Conservation (phyloP, 169 alveolate genomes). For the Plasmodium relictum region DNA sequence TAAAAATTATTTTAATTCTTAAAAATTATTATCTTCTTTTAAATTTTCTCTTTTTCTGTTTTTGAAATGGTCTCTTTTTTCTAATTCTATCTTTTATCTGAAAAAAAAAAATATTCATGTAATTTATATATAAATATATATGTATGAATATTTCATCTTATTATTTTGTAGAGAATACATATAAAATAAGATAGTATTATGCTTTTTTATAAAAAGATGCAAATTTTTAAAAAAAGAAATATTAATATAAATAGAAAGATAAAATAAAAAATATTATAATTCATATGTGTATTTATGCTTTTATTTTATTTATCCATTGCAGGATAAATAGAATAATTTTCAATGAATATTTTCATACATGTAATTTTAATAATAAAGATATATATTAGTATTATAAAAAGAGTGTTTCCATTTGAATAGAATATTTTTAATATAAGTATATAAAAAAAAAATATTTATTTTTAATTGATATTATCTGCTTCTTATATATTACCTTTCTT, state of each 20-base stretch:
- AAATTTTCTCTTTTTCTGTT: slow-evolving; percentile 31
- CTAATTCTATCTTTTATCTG: slow-evolving; percentile 23
- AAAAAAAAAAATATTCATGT: background rate
- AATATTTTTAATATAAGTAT: slow-evolving; percentile 9
- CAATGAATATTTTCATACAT: too few species aligned
- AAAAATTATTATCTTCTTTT: slow-evolving; percentile 5
- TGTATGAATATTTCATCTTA: too few species aligned
- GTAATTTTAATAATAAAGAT: slow-evolving; percentile 7
- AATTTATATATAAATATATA: background rate
- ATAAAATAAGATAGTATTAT: too few species aligned
- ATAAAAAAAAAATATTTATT: slow-evolving; percentile 18
- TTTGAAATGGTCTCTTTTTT: slow-evolving; percentile 21
- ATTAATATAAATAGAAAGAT: too few species aligned
- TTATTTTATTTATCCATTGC: too few species aligned
- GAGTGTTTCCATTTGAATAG: background rate
- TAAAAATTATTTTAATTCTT: too few species aligned
- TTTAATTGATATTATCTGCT: slow-evolving; percentile 1
- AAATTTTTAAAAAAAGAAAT: too few species aligned
- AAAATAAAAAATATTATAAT: too few species aligned
- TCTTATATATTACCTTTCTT: slow-evolving; percentile 28
- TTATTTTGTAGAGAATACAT: too few species aligned
- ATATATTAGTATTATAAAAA: background rate
- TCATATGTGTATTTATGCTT: too few species aligned
- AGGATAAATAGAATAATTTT: too few species aligned
- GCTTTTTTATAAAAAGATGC: too few species aligned